These are phyloP conservation scores for Dipteronia dyeriana DNA, from an alignment of 345 rosid genomes.

Conservation along the genomic window DNA sequence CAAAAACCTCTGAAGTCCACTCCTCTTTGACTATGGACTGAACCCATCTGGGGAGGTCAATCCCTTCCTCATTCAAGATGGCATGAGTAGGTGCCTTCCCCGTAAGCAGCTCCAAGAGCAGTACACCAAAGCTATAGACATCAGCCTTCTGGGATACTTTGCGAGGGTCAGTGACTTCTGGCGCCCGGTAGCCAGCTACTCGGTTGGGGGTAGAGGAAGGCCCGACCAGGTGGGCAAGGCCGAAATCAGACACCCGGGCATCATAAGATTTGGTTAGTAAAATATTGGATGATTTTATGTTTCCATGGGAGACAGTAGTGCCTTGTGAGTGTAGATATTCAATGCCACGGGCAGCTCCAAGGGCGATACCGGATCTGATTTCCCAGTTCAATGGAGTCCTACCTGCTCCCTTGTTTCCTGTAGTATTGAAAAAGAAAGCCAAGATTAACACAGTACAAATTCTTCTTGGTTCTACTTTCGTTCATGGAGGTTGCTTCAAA, in stretches of 20 bases:
- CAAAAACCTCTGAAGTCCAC: conserved; percentile 88
- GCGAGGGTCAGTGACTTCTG: conserved; percentile 91
- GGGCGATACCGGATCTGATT: conserved; percentile 67
- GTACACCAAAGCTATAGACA: conserved; percentile 90
- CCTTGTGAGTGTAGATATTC: conserved; percentile 90
- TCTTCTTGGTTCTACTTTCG: neutral
- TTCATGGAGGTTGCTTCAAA: neutral
- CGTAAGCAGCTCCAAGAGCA: conserved; percentile 79
- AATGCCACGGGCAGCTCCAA: conserved; percentile 85
- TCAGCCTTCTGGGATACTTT: conserved; percentile 93
- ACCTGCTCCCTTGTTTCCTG: conserved; percentile 95
- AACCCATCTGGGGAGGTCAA: conserved; percentile 96
- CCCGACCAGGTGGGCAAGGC: conserved; percentile 80
- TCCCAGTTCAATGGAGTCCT: conserved; percentile 90
- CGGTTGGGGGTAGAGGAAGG: conserved; percentile 74
- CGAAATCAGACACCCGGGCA: conserved; percentile 92
- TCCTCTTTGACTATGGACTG: conserved; percentile 83
- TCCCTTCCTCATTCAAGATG: conserved; percentile 83
- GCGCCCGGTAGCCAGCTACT: conserved; percentile 86
- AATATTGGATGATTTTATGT: conserved; percentile 87
- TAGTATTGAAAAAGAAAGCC: conserved; percentile 9
- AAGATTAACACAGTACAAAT: neutral
- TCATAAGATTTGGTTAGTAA: conserved; percentile 70
- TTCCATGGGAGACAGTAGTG: conserved; percentile 78
- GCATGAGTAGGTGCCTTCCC: conserved; percentile 91